Evolutionary conservation across 768 basidiomycete genomes (phyloP).

Genomic region (Suillus hirtellus): DNA sequence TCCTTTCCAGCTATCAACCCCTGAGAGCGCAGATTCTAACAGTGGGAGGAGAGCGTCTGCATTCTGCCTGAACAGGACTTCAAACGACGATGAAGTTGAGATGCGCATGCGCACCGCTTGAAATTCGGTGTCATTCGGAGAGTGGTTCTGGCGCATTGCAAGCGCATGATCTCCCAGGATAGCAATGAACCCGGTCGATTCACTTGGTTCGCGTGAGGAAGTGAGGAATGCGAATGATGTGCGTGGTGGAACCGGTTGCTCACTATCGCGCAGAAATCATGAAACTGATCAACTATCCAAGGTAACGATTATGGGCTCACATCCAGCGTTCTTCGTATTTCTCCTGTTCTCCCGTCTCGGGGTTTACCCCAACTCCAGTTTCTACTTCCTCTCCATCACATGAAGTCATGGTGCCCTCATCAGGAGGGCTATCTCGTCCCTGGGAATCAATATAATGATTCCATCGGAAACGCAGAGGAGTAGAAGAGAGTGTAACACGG

Average conservation of each 20-base stretch:
- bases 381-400: slow-evolving; percentile 19
- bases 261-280: slow-evolving; percentile 9
- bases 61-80: neutral
- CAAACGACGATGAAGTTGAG: neutral
- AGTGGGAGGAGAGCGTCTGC: neutral
- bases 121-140: neutral
- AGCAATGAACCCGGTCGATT: slow-evolving; percentile 22
- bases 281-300: neutral
- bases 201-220: slow-evolving; percentile 11
- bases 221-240: slow-evolving; percentile 21
- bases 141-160: slow-evolving; percentile 12
- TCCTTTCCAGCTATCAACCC: neutral
- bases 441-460: slow-evolving; percentile 20
- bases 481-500: slow-evolving; percentile 13
- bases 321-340: slow-evolving; percentile 24
- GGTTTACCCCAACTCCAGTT: slow-evolving; percentile 16
- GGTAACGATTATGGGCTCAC: slow-evolving; percentile 13
- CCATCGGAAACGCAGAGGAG: slow-evolving; percentile 19
- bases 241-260: slow-evolving; percentile 11
- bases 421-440: slow-evolving; percentile 12
- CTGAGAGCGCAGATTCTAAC: neutral
- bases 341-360: slow-evolving; percentile 16
- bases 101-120: slow-evolving; percentile 6
- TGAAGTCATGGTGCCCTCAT: slow-evolving; percentile 17
- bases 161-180: slow-evolving; percentile 21